Evolutionary conservation across 1,284 basidiomycete species (phyloP).

Genomic region (Cryptococcus jaspeensis): DNA sequence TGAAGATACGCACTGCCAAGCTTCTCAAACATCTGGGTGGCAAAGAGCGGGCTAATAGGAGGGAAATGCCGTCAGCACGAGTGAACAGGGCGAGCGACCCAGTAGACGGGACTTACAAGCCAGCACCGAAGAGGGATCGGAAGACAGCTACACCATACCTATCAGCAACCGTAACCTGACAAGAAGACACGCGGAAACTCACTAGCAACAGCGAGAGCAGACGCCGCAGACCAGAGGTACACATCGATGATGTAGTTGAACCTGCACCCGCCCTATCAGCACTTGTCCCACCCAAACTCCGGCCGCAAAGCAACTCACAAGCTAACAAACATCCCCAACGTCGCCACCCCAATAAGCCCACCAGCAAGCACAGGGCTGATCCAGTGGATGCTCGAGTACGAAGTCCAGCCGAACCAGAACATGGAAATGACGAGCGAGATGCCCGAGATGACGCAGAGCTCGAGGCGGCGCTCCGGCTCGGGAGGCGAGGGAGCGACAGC

Average conservation of each 20-base stretch:
- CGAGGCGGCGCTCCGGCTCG: conserved; percentile 41
- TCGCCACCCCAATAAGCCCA: conserved; percentile 47
- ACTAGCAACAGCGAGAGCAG: conserved; percentile 55
- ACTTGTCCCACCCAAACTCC: background rate
- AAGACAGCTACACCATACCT: conserved; percentile 42
- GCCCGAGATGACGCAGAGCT: conserved; percentile 49
- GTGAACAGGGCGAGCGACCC: background rate
- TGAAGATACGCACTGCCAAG: conserved; percentile 43
- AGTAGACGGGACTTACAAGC: conserved; percentile 15
- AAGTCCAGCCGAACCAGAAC: conserved; percentile 55
- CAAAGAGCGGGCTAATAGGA: conserved; percentile 51
- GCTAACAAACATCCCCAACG: conserved; percentile 60
- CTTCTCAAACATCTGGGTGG: conserved; percentile 55
- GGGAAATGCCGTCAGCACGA: background rate
- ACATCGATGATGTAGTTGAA: conserved; percentile 57
- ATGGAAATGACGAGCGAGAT: conserved; percentile 48
- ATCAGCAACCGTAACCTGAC: background rate
- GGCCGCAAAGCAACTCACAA: conserved; percentile 25
- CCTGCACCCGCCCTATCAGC: conserved; percentile 11
- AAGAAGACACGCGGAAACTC: conserved; percentile 1
- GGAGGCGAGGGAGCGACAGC: conserved; percentile 29
- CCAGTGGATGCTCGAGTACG: conserved; percentile 51
- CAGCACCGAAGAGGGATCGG: conserved; percentile 55
- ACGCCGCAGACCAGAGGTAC: conserved; percentile 56
- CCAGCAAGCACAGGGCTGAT: conserved; percentile 54